These are phyloP conservation scores for Metschnikowia lochheadii DNA, from an alignment of 805 yeast species.

Conservation along the genomic window DNA sequence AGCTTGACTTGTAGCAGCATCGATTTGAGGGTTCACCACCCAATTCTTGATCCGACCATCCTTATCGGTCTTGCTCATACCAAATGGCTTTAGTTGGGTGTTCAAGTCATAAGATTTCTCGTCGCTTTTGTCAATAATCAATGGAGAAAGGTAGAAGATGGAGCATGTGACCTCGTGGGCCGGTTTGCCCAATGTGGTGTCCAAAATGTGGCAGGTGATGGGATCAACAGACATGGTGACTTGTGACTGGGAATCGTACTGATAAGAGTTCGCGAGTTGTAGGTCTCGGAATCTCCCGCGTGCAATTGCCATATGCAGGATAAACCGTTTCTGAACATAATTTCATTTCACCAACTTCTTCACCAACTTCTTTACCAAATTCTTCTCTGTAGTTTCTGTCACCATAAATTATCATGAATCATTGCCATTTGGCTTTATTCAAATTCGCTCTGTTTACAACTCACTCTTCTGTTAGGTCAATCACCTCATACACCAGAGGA, in stretches of 20 bases:
- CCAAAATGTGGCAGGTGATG: slow-evolving; percentile 85
- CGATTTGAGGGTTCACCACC: slow-evolving; percentile 43
- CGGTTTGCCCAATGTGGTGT: slow-evolving; percentile 80
- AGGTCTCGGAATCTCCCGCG: slow-evolving; percentile 1
- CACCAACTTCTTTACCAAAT: too few species aligned
- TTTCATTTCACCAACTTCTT: too few species aligned
- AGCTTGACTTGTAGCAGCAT: slow-evolving; percentile 7
- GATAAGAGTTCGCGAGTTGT: neutral
- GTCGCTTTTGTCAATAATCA: slow-evolving; percentile 19
- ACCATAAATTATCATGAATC: neutral
- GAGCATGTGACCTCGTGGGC: slow-evolving; percentile 74
- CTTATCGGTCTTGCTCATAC: slow-evolving; percentile 62
- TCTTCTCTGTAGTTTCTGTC: too few species aligned
- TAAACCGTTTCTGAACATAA: neutral
- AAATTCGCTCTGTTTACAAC: too few species aligned
- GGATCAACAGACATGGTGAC: slow-evolving; percentile 41
- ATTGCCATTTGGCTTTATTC: too few species aligned
- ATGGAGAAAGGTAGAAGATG: slow-evolving; percentile 39
- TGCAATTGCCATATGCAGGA: neutral
- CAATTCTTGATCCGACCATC: slow-evolving; percentile 82
- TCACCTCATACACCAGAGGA: neutral
- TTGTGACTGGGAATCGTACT: neutral
- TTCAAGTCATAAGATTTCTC: slow-evolving; percentile 27
- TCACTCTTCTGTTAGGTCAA: slow-evolving; percentile 1
- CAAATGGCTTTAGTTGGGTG: slow-evolving; percentile 44